Percentiles rank a stretch among this genome's conserved stretches.
Conservation (phyloP, 768 basidiomycete species). For the Suillus discolor region DNA sequence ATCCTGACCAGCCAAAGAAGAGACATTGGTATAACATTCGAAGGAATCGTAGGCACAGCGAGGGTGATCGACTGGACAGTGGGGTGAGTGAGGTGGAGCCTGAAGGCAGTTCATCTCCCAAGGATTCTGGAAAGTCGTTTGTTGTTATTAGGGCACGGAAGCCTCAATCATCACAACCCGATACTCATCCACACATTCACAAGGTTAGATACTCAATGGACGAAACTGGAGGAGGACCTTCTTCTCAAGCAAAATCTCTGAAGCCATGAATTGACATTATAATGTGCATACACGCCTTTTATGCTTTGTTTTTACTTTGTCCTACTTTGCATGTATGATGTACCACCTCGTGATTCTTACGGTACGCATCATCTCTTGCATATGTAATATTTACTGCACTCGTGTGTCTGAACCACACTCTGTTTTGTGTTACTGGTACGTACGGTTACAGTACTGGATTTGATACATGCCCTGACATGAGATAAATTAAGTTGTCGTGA, state of each 20-base stretch:
- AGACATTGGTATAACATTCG: constrained; percentile 72
- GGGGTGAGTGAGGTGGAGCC: constrained; percentile 18
- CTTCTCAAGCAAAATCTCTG: constrained; percentile 9
- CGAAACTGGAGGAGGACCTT: constrained; percentile 25
- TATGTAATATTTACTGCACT: constrained; percentile 31
- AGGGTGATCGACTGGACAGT: constrained; percentile 43
- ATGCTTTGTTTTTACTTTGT: constrained; percentile 16
- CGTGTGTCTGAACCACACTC: constrained; percentile 19
- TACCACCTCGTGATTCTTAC: constrained; percentile 23
- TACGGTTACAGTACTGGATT: background rate
- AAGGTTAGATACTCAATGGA: constrained; percentile 32
- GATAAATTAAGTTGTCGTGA: background rate
- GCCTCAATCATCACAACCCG: constrained; percentile 37
- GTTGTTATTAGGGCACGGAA: constrained; percentile 67
- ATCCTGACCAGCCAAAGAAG: constrained; percentile 55
- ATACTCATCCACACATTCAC: constrained; percentile 20
- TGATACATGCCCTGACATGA: background rate
- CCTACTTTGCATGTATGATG: constrained; percentile 22
- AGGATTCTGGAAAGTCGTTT: constrained; percentile 56
- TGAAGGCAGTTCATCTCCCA: constrained; percentile 35
- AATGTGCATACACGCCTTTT: constrained; percentile 14
- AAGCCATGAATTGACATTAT: constrained; percentile 7
- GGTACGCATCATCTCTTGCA: constrained; percentile 25
- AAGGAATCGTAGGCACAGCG: constrained; percentile 61
- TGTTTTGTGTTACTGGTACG: background rate